Evolutionary conservation across 306 rosid species (phyloP).

Genomic region (Prunus salicina): DNA sequence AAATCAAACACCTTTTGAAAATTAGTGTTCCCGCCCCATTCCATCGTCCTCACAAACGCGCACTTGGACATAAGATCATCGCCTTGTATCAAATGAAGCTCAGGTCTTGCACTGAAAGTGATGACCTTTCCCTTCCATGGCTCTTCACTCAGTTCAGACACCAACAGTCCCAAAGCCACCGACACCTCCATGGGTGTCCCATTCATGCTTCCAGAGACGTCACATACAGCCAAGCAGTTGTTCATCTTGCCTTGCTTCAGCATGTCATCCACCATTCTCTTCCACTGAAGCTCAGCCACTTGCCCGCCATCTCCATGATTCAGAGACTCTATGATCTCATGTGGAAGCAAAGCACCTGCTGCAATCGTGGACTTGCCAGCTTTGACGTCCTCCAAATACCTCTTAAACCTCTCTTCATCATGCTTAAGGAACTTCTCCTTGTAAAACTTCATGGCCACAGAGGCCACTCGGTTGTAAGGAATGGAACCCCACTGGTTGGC

Average conservation of each 20-base stretch:
- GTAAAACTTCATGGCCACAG: slow-evolving; percentile 60
- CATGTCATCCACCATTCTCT: slow-evolving; percentile 59
- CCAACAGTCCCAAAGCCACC: slow-evolving; percentile 61
- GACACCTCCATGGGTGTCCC: slow-evolving; percentile 62
- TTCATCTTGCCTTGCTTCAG: slow-evolving; percentile 43
- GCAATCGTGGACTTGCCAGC: slow-evolving; percentile 44
- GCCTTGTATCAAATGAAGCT: slow-evolving; percentile 56
- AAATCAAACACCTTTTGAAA: slow-evolving; percentile 66
- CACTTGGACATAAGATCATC: slow-evolving; percentile 34
- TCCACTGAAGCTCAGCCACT: slow-evolving; percentile 75
- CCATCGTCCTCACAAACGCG: slow-evolving; percentile 36
- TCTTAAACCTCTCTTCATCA: slow-evolving; percentile 43
- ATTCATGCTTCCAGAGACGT: slow-evolving; percentile 49
- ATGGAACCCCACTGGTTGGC: slow-evolving; percentile 50
- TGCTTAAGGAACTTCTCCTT: slow-evolving; percentile 49
- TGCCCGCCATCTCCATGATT: slow-evolving; percentile 25
- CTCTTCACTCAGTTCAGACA: slow-evolving; percentile 56
- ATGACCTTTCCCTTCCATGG: slow-evolving; percentile 72
- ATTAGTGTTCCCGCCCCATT: slow-evolving; percentile 44
- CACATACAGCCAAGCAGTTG: slow-evolving; percentile 51
- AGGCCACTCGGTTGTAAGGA: slow-evolving; percentile 61
- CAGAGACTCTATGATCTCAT: slow-evolving; percentile 41
- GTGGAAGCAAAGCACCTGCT: slow-evolving; percentile 66
- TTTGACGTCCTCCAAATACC: slow-evolving; percentile 45
- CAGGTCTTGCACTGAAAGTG: slow-evolving; percentile 44